Base-by-base conservation (phyloP, 192 early-diverging fungal species). In the Geranomyces michiganensis region DNA sequence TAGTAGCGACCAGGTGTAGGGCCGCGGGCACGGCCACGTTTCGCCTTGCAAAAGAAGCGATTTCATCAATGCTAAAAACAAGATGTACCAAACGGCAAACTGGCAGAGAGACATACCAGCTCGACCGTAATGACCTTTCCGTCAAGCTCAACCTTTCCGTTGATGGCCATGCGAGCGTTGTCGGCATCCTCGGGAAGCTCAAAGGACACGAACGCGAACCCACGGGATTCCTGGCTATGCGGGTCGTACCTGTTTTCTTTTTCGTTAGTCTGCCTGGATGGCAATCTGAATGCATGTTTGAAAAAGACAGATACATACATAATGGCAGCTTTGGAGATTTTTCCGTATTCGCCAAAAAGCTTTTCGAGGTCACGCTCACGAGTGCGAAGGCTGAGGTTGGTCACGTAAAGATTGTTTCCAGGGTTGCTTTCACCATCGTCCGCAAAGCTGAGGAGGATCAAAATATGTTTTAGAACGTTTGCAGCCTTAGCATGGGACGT, bases 1-100 rank as follows among this genome's bases (percentile, higher is more conserved):
- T 85, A 85, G 80, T 93, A 93, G 26, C 84, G 85, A 17, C 92
- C 92, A 56, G 92, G 92, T 51, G 92, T 93, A 43, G 92, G 92
- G 27, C 89, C 88, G 62, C 92, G 79, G 6, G 92, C 84, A 48
- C 86, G 72, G 46, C 78, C 73, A 47, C 92, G 81, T 60, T 87
- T 88, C 43, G 92, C 92, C 89, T 91, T 62, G 3, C 33, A 29
- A 78, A 15, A 68, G 8, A 21, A 43, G 19, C 24, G 55, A n/a
- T n/a, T n/a, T n/a, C n/a, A n/a, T n/a, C n/a, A n/a, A n/a, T n/a
- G n/a, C n/a, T n/a, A n/a, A n/a, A n/a, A n/a, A n/a, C n/a, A n/a
- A n/a, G n/a, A n/a, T n/a, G n/a, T n/a, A n/a, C n/a, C n/a, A n/a
- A n/a, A n/a, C n/a, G n/a, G n/a, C n/a, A n/a, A 24, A n/a, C 51